phyloP scores from a whole-genome alignment of 1,284 basidiomycete genomes.

The Tilletia walkeri region DNA sequence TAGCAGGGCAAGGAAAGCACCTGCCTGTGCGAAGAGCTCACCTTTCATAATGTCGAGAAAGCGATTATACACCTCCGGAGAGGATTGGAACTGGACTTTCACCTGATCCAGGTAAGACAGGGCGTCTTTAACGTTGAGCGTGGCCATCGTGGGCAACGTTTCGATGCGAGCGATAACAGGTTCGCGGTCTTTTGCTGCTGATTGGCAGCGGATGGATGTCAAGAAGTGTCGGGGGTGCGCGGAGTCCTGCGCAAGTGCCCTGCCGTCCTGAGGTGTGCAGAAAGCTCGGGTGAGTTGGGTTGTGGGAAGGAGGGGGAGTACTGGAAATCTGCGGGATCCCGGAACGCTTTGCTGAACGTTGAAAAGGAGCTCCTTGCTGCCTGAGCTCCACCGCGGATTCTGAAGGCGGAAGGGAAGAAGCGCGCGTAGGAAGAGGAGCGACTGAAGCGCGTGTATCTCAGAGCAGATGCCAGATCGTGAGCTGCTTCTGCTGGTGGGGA shows the following conservation, averaged over 20 bases:
- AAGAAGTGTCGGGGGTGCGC: neutral
- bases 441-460: too few species aligned
- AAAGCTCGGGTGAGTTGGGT: too few species aligned
- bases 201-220: too few species aligned
- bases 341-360: too few species aligned
- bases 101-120: conserved; percentile 94
- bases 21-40: conserved; percentile 59
- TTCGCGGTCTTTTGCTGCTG: neutral
- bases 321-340: too few species aligned
- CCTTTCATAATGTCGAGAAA: conserved; percentile 99
- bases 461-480: too few species aligned
- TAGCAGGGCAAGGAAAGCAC: conserved; percentile 63
- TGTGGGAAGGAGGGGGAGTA: too few species aligned
- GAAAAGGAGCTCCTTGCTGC: too few species aligned
- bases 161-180: neutral
- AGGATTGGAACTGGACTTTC: conserved; percentile 80
- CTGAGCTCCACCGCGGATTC: too few species aligned
- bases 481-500: too few species aligned
- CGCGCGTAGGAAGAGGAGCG: too few species aligned
- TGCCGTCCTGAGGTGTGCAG: neutral
- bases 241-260: neutral
- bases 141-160: conserved; percentile 33
- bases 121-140: conserved; percentile 71
- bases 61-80: conserved; percentile 93
- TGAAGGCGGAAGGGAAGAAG: too few species aligned